Percentiles rank a stretch among this genome's conserved stretches.
Evolutionary conservation across 176 grass and related monocot genomes (phyloP).

Genomic region (Musa schizocarpa): DNA sequence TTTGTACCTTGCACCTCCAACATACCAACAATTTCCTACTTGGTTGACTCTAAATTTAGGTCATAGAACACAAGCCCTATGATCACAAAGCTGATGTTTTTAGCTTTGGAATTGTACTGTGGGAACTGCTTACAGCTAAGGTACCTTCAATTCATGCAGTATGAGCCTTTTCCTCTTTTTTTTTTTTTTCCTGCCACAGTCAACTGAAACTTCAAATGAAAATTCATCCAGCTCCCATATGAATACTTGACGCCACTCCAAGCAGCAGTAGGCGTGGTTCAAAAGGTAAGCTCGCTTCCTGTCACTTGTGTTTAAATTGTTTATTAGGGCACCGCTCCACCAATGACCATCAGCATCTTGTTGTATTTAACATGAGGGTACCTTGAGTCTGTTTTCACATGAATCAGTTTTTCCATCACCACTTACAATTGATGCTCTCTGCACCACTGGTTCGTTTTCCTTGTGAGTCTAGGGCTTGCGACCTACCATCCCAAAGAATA

Average conservation of each 20-base stretch:
- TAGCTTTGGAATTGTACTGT: conserved; percentile 96
- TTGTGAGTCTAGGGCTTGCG: conserved; percentile 56
- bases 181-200: neutral
- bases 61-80: conserved; percentile 99
- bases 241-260: conserved; percentile 95
- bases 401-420: too few relatives aligned
- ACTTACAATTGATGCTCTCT: neutral
- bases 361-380: too few relatives aligned
- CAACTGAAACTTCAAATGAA: too few relatives aligned
- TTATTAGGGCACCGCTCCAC: too few relatives aligned
- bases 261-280: conserved; percentile 98
- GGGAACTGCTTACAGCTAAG: conserved; percentile 98
- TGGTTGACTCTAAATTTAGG: conserved; percentile 30
- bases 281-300: conserved; percentile 56
- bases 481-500: conserved; percentile 79
- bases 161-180: neutral
- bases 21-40: conserved; percentile 3
- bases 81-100: conserved; percentile 99
- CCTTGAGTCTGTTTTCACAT: too few relatives aligned
- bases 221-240: conserved; percentile 59
- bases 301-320: neutral
- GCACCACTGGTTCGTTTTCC: neutral
- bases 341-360: too few relatives aligned
- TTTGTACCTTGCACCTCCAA: neutral
- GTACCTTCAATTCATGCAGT: conserved; percentile 21